Conservation (phyloP, 208 protist genomes). For the Porcisia hertigi region DNA sequence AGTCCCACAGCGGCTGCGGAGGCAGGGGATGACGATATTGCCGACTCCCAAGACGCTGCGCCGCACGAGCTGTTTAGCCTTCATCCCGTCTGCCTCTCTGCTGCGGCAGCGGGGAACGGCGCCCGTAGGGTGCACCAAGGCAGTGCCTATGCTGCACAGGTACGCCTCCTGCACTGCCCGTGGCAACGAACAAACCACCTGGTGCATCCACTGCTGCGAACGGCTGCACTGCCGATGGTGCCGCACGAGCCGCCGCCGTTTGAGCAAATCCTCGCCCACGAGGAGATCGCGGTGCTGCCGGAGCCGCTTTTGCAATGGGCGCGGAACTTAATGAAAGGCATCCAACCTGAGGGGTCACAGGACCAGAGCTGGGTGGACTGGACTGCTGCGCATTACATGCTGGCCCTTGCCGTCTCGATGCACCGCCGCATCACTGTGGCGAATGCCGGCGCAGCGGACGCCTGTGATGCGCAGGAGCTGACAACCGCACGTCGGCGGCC, state of each 20-base stretch:
- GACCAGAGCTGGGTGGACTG: constrained; percentile 47
- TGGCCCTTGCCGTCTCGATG: constrained; percentile 75
- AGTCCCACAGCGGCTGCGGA: constrained; percentile 11
- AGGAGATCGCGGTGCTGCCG: constrained; percentile 34
- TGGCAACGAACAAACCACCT: constrained; percentile 44
- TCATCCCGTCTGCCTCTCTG: constrained; percentile 20
- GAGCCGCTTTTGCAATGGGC: constrained; percentile 33
- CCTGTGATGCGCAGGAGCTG: constrained; percentile 37
- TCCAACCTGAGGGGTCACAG: constrained; percentile 21
- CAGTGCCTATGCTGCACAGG: constrained; percentile 9
- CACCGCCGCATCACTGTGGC: constrained; percentile 55
- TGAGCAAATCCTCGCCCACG: constrained; percentile 31
- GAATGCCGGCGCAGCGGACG: constrained; percentile 50
- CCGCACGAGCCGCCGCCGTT: constrained; percentile 28
- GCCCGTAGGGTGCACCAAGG: not conserved
- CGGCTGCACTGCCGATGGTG: constrained; percentile 13
- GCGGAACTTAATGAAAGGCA: constrained; percentile 25
- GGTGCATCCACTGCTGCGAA: constrained; percentile 55
- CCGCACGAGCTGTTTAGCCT: not conserved
- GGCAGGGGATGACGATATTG: not conserved
- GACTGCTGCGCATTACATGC: constrained; percentile 62
- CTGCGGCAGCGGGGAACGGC: not conserved
- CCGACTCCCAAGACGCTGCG: not conserved
- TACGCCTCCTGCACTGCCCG: constrained; percentile 59
- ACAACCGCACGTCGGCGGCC: constrained; percentile 48